A percentile compares a stretch with the other conserved stretches of the same genome.
phyloP scores from a whole-genome alignment of 495 filamentous ascomycete species.

The Massariosphaeria phaeospora region DNA sequence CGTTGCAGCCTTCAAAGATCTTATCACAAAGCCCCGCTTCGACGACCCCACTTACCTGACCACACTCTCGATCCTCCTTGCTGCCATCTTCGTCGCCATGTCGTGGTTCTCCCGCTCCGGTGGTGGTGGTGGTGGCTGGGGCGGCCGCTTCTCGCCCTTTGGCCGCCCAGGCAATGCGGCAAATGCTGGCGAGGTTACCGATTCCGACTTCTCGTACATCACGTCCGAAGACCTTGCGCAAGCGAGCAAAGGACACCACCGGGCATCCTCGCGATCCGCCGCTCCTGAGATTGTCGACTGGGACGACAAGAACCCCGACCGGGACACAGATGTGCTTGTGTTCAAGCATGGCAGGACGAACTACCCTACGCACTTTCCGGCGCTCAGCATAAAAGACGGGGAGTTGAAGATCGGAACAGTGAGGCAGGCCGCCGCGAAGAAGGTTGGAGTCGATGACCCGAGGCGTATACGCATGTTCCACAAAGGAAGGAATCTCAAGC shows the following conservation, averaged over 20 bases:
- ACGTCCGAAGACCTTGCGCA: slow-evolving; percentile 55
- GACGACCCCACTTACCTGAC: slow-evolving; percentile 28
- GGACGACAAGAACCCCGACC: slow-evolving; percentile 32
- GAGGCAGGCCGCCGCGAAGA: slow-evolving; percentile 57
- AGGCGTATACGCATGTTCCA: slow-evolving; percentile 69
- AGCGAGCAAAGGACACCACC: not conserved
- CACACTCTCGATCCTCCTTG: slow-evolving; percentile 46
- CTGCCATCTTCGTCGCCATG: slow-evolving; percentile 56
- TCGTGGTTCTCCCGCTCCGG: slow-evolving; percentile 56
- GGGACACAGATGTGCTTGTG: slow-evolving; percentile 71
- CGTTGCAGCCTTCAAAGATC: slow-evolving; percentile 4
- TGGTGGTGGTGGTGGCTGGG: slow-evolving; percentile 42
- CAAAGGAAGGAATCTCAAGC: slow-evolving; percentile 72
- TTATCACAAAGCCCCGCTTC: slow-evolving; percentile 21
- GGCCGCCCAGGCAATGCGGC: slow-evolving; percentile 43
- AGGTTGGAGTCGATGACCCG: slow-evolving; percentile 57
- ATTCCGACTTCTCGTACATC: slow-evolving; percentile 78
- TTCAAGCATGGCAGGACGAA: slow-evolving; percentile 64
- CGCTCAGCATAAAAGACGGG: slow-evolving; percentile 76
- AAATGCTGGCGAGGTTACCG: slow-evolving; percentile 53
- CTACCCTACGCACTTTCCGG: slow-evolving; percentile 74
- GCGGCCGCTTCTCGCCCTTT: slow-evolving; percentile 47
- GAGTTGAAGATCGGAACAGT: slow-evolving; percentile 64
- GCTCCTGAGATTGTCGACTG: slow-evolving; percentile 32
- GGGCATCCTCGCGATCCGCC: slow-evolving; percentile 44